phyloP scores from a whole-genome alignment of 2,329 filamentous ascomycete genomes.

The Parastagonospora nodorum region DNA sequence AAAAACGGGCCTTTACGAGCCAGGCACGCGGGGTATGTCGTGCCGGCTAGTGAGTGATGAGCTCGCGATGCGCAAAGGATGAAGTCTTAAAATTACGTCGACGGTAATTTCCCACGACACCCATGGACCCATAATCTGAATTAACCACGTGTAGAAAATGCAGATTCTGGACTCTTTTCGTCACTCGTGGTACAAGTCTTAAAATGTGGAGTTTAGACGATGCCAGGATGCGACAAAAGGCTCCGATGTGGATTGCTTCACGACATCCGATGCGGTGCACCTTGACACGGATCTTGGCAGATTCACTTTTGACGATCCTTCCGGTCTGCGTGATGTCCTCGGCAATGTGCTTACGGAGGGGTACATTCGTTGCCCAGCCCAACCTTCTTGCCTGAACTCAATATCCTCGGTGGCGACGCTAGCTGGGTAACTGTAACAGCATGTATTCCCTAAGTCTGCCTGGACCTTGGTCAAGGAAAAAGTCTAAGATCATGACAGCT shows the following conservation, averaged over 20 bases:
- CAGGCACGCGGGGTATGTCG: too few relatives aligned
- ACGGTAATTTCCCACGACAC: conserved; percentile 13
- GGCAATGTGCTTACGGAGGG: conserved; percentile 12
- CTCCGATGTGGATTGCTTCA: conserved; percentile 22
- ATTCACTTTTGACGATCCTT: conserved; percentile 14
- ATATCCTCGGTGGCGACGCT: conserved; percentile 8
- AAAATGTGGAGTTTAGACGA: conserved; percentile 7
- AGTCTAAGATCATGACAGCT: too few relatives aligned
- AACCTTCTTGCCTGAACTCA: conserved; percentile 1
- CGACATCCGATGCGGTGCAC: conserved; percentile 15
- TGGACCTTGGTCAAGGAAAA: too few relatives aligned
- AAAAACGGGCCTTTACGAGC: too few relatives aligned
- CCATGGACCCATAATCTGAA: conserved; percentile 12
- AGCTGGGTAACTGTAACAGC: neutral
- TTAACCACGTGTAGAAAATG: conserved; percentile 11
- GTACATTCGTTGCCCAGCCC: conserved; percentile 3
- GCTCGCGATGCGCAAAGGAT: too few relatives aligned
- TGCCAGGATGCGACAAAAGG: conserved; percentile 15
- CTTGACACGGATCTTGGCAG: conserved; percentile 14
- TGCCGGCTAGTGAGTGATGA: too few relatives aligned
- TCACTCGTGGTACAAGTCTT: conserved; percentile 22
- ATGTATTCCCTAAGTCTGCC: neutral
- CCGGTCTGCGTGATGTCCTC: conserved; percentile 10
- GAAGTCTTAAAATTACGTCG: too few relatives aligned
- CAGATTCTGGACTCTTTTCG: conserved; percentile 7